Evolutionary conservation across 2,329 filamentous ascomycete species (phyloP).

Genomic region (Epichloe sylvatica): DNA sequence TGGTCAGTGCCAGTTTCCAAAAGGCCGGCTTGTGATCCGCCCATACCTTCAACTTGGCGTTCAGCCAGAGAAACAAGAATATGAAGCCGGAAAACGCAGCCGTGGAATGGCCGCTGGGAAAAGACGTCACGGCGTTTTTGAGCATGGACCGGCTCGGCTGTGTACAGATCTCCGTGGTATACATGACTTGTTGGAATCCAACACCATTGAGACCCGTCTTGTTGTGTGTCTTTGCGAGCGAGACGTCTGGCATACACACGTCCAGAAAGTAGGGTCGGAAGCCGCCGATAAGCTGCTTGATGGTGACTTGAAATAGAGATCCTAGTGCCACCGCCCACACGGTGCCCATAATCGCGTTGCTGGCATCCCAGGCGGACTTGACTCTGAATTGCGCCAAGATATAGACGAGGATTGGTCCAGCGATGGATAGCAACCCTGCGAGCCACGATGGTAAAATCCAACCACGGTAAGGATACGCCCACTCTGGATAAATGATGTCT

Average conservation of each 20-base stretch:
- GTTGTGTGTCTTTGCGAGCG: constrained; percentile 26
- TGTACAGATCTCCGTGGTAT: constrained; percentile 48
- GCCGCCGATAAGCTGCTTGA: constrained; percentile 54
- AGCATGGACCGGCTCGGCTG: constrained; percentile 36
- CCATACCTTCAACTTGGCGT: constrained; percentile 59
- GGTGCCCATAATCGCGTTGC: constrained; percentile 48
- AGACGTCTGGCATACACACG: constrained; percentile 46
- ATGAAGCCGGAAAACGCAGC: constrained; percentile 50
- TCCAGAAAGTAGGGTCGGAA: constrained; percentile 50
- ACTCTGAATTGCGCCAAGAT: constrained; percentile 44
- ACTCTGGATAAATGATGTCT: constrained; percentile 48
- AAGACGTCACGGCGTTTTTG: constrained; percentile 48
- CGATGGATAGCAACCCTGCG: constrained; percentile 40
- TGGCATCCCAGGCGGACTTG: constrained; percentile 42
- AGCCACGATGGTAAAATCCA: constrained; percentile 48
- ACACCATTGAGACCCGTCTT: constrained; percentile 25
- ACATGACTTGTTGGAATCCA: constrained; percentile 49
- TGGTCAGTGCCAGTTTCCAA: constrained; percentile 49
- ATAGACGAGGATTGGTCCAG: constrained; percentile 44
- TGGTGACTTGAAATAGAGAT: constrained; percentile 49
- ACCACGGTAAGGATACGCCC: constrained; percentile 49
- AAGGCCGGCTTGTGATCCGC: constrained; percentile 50
- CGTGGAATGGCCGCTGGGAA: constrained; percentile 55
- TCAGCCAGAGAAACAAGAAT: constrained; percentile 54
- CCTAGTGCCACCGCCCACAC: constrained; percentile 45